Evolutionary conservation across 1,139 yeast genomes (phyloP), one percentile per base, ranked within the genome.

Genomic region (Saccharomyces pastorianus): DNA sequence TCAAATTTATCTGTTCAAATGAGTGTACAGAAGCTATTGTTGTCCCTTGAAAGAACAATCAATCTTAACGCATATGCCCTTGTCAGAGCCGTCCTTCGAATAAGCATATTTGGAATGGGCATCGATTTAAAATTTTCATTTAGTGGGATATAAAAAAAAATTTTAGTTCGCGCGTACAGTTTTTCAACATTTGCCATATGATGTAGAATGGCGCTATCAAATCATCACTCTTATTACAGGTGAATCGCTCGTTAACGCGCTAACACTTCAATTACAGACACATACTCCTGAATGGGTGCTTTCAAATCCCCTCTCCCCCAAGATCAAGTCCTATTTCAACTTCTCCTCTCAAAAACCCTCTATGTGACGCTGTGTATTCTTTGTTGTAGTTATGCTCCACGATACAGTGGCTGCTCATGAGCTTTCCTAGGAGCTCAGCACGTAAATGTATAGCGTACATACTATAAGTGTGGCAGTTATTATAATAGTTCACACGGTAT

Each of bases 21-120:
- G 70, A 64, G 52, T 67, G 68, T 13, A 68, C 50, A 50, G 59
- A 58, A 13, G 65, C 58, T 8, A 65, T 62, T 11, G 68, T 58
- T n/a, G n/a, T n/a, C n/a, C n/a, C n/a, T n/a, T n/a, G n/a, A n/a
- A n/a, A n/a, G n/a, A n/a, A 20, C 44, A 17, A 20, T 20, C 25
- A 9, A 38, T 17, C 13, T 6, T 20, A 9, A 4, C n/a, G 7
- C 20, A 20, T 9, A 9, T 11, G 9, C 26, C 17, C n/a, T 32
- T 32, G 38, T 32, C 8, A 32, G 8, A n/a, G 8, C 17, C n/a
- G 17, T 32, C 38, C 17, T 32, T 5, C 38, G 8, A 6, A 14
- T n/a, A 32, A 38, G 23, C 20, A 17, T 20, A 38, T 20, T 11
- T 20, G 44, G 17, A 38, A 38, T 38, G 44, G 44, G 44, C 44